These are phyloP conservation scores for Solanum sejunctum DNA, from an alignment of 257 asterid species.

Conservation along the genomic window DNA sequence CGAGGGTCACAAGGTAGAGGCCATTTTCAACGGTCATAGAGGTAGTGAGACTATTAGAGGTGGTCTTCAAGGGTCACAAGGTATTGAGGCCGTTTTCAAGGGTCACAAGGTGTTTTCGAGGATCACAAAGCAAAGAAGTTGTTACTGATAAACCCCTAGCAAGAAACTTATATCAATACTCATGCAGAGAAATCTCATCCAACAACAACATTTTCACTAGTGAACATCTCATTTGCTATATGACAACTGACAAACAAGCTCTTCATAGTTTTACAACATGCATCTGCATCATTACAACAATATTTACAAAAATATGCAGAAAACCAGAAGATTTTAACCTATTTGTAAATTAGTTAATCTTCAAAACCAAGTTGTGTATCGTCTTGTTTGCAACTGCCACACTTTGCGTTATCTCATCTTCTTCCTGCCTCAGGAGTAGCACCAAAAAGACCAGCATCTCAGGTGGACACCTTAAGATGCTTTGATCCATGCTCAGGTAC, in stretches of 20 bases:
- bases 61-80: too few relatives aligned
- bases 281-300: neutral
- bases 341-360: neutral
- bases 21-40: neutral
- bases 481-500: conserved; percentile 20
- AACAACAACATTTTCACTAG: neutral
- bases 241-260: neutral
- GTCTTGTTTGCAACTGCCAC: neutral
- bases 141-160: neutral
- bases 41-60: too few relatives aligned
- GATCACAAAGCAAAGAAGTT: neutral
- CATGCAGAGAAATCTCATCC: neutral
- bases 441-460: neutral
- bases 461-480: conserved; percentile 16
- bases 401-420: neutral
- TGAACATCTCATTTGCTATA: neutral
- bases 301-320: neutral
- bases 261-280: neutral
- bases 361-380: neutral
- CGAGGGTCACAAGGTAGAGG: too few relatives aligned
- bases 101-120: too few relatives aligned
- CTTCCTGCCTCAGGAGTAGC: neutral
- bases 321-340: neutral
- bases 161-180: neutral
- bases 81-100: too few relatives aligned